Evolutionary conservation across 192 early-diverging fungal species (phyloP).

Genomic region (Lobosporangium transversale): DNA sequence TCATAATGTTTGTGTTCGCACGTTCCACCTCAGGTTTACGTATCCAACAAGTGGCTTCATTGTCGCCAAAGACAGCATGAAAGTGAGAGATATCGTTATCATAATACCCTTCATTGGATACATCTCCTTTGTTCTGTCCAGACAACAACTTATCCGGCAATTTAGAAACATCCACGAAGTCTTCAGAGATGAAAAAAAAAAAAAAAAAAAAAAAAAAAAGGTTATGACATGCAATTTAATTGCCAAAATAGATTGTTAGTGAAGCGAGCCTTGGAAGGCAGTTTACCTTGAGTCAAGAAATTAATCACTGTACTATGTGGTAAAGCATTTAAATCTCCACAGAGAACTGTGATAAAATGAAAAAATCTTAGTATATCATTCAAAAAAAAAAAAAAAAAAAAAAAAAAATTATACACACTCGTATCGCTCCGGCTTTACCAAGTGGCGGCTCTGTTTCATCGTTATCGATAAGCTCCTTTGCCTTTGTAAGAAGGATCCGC

Average conservation of each 20-base stretch:
- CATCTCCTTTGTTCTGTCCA: neutral
- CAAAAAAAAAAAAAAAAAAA: neutral
- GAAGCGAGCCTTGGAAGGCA: too few species aligned
- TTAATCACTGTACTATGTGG: constrained; percentile 27
- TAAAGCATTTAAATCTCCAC: constrained; percentile 36
- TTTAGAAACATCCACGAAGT: neutral
- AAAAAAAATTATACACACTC: neutral
- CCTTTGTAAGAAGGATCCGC: constrained; percentile 23
- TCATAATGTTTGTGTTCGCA: too few species aligned
- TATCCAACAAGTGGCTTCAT: neutral
- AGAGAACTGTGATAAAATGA: constrained; percentile 14
- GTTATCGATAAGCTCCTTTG: constrained; percentile 1
- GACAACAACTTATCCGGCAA: too few species aligned
- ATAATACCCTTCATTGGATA: neutral
- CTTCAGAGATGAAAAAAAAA: constrained; percentile 4
- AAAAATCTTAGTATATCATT: neutral
- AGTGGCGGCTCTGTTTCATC: constrained; percentile 8
- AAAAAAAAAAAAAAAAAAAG: constrained; percentile 6
- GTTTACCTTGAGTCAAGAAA: constrained; percentile 7
- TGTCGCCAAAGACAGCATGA: constrained; percentile 6
- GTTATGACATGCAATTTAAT: neutral
- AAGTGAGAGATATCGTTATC: constrained; percentile 17
- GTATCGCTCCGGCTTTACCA: constrained; percentile 7
- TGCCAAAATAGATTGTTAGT: too few species aligned
- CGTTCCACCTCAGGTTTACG: too few species aligned